Conservation (phyloP, 176 grass and related monocot species). For the Areca catechu region DNA sequence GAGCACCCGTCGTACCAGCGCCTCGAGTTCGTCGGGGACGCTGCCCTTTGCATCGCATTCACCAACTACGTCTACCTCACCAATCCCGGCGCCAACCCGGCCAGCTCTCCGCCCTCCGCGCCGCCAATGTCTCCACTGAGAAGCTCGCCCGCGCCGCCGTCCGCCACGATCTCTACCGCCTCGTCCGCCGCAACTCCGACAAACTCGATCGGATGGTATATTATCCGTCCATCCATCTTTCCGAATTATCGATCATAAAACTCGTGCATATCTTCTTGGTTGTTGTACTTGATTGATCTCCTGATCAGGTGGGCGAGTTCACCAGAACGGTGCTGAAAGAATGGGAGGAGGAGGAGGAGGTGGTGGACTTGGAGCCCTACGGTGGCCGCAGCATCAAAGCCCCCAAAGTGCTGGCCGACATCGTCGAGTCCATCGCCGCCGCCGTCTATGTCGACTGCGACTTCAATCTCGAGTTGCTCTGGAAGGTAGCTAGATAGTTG, state of each 20-base stretch:
- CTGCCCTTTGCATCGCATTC: slow-evolving; percentile 51
- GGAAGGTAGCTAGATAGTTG: slow-evolving; percentile 36
- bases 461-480: slow-evolving; percentile 57
- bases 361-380: slow-evolving; percentile 9
- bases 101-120: slow-evolving; percentile 41
- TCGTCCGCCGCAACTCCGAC: slow-evolving; percentile 44
- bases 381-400: slow-evolving; percentile 47
- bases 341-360: slow-evolving; percentile 18
- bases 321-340: slow-evolving; percentile 36
- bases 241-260: too few relatives aligned
- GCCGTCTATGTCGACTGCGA: slow-evolving; percentile 72
- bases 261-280: too few relatives aligned
- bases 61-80: slow-evolving; percentile 43
- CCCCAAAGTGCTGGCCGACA: slow-evolving; percentile 72
- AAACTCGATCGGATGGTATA: slow-evolving; percentile 56
- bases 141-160: slow-evolving; percentile 65
- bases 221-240: neutral
- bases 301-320: slow-evolving; percentile 48
- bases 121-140: slow-evolving; percentile 65
- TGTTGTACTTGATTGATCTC: neutral
- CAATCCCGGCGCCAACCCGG: slow-evolving; percentile 39
- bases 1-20: slow-evolving; percentile 38
- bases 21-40: slow-evolving; percentile 77
- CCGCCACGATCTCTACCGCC: slow-evolving; percentile 40
- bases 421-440: slow-evolving; percentile 57